phyloP scores from a whole-genome alignment of 2,329 filamentous ascomycete genomes.

The Colletotrichum magnum region DNA sequence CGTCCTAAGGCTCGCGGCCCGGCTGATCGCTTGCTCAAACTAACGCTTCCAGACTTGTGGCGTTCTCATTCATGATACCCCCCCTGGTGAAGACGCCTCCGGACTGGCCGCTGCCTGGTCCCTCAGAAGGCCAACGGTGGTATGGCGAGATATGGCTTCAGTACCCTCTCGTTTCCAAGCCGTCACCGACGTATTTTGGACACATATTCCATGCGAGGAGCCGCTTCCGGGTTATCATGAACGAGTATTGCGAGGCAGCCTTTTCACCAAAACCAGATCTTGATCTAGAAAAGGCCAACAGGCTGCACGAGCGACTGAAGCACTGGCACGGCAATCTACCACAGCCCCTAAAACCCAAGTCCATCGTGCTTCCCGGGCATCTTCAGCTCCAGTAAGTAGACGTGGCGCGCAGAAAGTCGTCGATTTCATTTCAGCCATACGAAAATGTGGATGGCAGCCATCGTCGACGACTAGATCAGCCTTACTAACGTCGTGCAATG shows the following conservation, averaged over 20 bases:
- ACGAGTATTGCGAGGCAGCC: conserved; percentile 45
- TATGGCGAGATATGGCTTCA: conserved; percentile 55
- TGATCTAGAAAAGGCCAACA: conserved; percentile 38
- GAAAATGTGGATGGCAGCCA: no score
- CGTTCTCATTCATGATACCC: conserved; percentile 45
- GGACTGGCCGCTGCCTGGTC: conserved; percentile 48
- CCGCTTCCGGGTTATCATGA: conserved; percentile 48
- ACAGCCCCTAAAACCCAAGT: conserved; percentile 44
- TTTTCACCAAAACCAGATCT: conserved; percentile 39
- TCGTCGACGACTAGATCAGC: no score
- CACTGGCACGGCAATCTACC: conserved; percentile 49
- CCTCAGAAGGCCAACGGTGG: conserved; percentile 43
- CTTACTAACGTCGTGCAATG: neutral
- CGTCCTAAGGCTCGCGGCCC: no score
- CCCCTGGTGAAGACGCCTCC: conserved; percentile 50
- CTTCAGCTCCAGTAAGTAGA: conserved; percentile 53
- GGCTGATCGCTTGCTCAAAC: no score
- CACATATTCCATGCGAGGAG: conserved; percentile 48
- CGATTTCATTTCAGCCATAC: no score
- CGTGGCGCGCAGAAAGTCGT: conserved; percentile 14
- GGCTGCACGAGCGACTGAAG: conserved; percentile 42
- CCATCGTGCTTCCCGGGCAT: conserved; percentile 52
- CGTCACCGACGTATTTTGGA: conserved; percentile 45
- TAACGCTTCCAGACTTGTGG: conserved; percentile 41
- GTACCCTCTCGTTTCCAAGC: conserved; percentile 48